Evolutionary conservation across 768 basidiomycete genomes (phyloP).

Genomic region (Lactarius sanguifluus): DNA sequence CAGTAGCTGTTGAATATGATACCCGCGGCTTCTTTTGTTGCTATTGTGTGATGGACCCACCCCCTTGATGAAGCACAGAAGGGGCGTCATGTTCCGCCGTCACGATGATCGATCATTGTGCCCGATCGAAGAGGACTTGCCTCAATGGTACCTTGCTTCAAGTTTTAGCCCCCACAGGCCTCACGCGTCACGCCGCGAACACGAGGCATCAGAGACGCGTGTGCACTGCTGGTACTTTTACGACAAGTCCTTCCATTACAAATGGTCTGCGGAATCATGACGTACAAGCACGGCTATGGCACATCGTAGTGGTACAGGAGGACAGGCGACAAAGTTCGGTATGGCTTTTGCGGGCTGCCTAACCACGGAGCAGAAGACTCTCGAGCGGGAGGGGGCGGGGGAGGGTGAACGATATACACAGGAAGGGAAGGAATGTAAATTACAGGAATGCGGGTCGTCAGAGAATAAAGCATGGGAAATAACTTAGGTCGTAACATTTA

Average conservation of each 20-base stretch:
- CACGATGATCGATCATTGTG: conserved; percentile 23
- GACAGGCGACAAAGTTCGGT: conserved; percentile 1
- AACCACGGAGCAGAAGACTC: conserved; percentile 11
- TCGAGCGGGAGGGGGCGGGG: neutral
- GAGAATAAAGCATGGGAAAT: conserved; percentile 23
- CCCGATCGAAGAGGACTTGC: conserved; percentile 19
- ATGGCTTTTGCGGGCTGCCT: conserved; percentile 9
- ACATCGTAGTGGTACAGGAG: conserved; percentile 24
- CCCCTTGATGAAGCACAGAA: conserved; percentile 9
- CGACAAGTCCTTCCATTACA: conserved; percentile 12
- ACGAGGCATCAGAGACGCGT: conserved; percentile 7
- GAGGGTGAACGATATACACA: neutral
- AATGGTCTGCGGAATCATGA: conserved; percentile 22
- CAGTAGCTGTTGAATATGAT: neutral
- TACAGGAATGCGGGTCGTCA: conserved; percentile 6
- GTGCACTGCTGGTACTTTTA: neutral
- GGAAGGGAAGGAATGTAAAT: neutral
- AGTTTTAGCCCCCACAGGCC: conserved; percentile 13
- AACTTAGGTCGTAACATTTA: conserved; percentile 17
- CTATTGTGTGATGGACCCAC: neutral
- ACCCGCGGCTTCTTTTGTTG: neutral
- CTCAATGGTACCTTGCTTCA: conserved; percentile 23
- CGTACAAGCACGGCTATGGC: conserved; percentile 17
- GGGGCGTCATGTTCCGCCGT: conserved; percentile 9
- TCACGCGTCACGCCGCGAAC: conserved; percentile 16